A percentile compares a stretch with the other conserved stretches of the same genome.
Evolutionary conservation across 345 rosid species (phyloP).

Genomic region (Combretum micranthum): DNA sequence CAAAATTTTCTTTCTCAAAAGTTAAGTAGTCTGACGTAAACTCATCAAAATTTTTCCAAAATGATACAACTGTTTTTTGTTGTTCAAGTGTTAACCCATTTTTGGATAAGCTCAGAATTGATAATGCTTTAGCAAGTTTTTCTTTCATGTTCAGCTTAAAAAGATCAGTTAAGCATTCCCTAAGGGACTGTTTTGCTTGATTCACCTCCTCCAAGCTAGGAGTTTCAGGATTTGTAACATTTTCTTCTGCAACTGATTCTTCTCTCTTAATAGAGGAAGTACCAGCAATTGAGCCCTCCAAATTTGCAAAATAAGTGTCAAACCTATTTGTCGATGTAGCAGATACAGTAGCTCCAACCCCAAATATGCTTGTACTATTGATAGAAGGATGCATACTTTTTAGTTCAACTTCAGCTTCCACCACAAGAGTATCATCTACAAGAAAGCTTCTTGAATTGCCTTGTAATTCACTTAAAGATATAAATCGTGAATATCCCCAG

Average conservation of each 20-base stretch:
- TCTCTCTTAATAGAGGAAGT: background rate
- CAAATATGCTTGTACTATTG: no score
- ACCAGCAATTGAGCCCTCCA: background rate
- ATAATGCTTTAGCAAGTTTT: background rate
- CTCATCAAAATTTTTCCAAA: constrained; percentile 8
- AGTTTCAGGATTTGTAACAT: background rate
- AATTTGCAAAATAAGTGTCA: background rate
- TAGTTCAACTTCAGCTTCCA: background rate
- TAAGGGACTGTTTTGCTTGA: constrained; percentile 2
- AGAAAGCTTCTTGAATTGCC: background rate
- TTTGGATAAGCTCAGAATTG: background rate
- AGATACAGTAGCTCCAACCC: background rate
- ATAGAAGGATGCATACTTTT: no score
- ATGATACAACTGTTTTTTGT: background rate
- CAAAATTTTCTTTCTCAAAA: background rate
- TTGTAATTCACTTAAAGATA: background rate
- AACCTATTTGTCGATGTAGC: background rate
- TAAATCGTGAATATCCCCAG: background rate
- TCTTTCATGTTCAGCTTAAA: constrained; percentile 7
- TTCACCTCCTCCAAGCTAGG: constrained; percentile 5
- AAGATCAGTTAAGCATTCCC: constrained; percentile 4
- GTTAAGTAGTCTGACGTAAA: constrained; percentile 9
- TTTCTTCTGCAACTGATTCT: background rate
- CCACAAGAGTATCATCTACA: constrained; percentile 1
- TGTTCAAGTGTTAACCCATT: background rate